Conservation (phyloP, 2,329 filamentous ascomycete species). For the Epicoccum sorghinum region DNA sequence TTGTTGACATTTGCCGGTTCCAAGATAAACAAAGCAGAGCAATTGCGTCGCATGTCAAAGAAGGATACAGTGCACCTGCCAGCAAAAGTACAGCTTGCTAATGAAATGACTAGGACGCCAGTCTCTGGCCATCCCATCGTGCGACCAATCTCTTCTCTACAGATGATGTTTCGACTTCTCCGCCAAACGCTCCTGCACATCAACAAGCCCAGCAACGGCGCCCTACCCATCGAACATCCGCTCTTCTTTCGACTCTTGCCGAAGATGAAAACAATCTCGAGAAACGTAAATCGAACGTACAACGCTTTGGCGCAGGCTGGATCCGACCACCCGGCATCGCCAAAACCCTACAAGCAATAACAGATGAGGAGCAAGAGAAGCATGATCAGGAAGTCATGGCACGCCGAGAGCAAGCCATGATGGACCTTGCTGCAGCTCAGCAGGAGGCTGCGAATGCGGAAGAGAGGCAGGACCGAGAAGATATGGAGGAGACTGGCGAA, state of each 20-base stretch:
- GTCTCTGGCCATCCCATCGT: conserved; percentile 39
- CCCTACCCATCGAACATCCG: conserved; percentile 57
- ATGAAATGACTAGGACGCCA: conserved; percentile 32
- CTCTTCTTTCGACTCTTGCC: conserved; percentile 71
- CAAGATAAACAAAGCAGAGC: not conserved
- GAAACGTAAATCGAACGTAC: conserved; percentile 78
- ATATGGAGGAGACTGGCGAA: conserved; percentile 37
- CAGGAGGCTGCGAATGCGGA: conserved; percentile 54
- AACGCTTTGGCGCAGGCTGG: conserved; percentile 88
- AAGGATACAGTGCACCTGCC: not conserved
- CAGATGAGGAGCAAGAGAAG: conserved; percentile 86
- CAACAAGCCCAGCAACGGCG: conserved; percentile 25
- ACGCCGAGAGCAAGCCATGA: conserved; percentile 71
- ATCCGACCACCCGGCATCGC: conserved; percentile 84
- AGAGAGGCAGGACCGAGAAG: conserved; percentile 51
- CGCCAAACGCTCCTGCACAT: conserved; percentile 21
- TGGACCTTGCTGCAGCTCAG: conserved; percentile 70
- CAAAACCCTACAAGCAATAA: conserved; percentile 89
- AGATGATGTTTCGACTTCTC: conserved; percentile 26
- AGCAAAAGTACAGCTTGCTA: conserved; percentile 4
- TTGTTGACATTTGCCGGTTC: not conserved
- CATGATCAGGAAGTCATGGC: conserved; percentile 82
- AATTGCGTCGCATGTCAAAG: not conserved
- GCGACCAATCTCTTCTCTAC: conserved; percentile 26
- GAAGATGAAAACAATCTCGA: conserved; percentile 79